Conservation (phyloP, 306 rosid species). For the Carpinus viminea region DNA sequence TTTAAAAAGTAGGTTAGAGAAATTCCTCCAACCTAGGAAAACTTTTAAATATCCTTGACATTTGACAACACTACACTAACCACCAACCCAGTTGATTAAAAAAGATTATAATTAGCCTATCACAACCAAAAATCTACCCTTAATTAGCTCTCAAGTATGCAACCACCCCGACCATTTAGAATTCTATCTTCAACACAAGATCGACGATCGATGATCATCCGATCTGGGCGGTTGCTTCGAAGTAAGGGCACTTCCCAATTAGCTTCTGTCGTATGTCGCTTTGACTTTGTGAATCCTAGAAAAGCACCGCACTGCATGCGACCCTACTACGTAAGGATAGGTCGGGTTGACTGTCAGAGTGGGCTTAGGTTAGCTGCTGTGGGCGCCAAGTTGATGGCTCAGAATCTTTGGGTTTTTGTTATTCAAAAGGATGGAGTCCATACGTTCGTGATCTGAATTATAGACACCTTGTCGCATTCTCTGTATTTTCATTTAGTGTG, state of each 20-base stretch:
- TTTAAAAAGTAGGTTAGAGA: too few species aligned
- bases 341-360: constrained; percentile 49
- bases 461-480: constrained; percentile 17
- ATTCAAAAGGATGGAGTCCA: too few species aligned
- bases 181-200: constrained; percentile 24
- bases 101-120: neutral
- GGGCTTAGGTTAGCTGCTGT: constrained; percentile 37
- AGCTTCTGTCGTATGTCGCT: constrained; percentile 45
- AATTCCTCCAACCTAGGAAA: too few species aligned
- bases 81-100: neutral
- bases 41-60: neutral
- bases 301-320: constrained; percentile 6
- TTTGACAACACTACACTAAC: neutral
- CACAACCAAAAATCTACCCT: constrained; percentile 7
- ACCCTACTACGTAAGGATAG: constrained; percentile 26
- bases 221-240: constrained; percentile 47
- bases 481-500: constrained; percentile 34
- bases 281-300: constrained; percentile 58
- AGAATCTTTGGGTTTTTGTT: too few species aligned
- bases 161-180: constrained; percentile 11
- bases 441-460: too few species aligned
- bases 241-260: constrained; percentile 43
- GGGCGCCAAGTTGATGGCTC: too few species aligned
- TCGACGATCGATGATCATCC: too few species aligned
- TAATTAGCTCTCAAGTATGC: constrained; percentile 26